Conservation (phyloP, 2,329 filamentous ascomycete species). For the Colletotrichum sp. region DNA sequence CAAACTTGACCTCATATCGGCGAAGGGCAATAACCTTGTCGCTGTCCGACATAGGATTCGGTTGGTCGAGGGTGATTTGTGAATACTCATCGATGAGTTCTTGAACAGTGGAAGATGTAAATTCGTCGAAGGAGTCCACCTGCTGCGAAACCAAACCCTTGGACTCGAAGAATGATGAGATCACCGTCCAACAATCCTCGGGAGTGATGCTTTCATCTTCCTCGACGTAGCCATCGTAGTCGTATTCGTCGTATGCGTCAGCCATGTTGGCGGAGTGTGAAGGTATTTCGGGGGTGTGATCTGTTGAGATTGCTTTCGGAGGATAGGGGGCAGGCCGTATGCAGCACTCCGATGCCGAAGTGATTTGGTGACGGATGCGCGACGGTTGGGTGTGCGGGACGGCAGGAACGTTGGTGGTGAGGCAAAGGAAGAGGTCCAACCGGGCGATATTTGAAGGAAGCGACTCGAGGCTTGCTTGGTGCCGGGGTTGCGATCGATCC, state of each 20-base stretch:
- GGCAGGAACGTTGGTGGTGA: not conserved
- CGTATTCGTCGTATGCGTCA: constrained; percentile 62
- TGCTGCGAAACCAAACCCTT: constrained; percentile 98
- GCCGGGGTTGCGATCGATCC: constrained; percentile 8
- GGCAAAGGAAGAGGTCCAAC: not conserved
- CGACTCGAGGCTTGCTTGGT: not conserved
- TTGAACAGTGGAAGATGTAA: constrained; percentile 92
- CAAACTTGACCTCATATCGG: constrained; percentile 95
- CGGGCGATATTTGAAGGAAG: not conserved
- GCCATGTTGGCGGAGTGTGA: constrained; percentile 46
- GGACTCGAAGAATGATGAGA: constrained; percentile 93
- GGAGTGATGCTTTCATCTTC: constrained; percentile 82
- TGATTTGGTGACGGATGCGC: not conserved
- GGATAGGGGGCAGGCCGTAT: not conserved
- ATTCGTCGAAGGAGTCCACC: constrained; percentile 98
- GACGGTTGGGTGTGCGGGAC: not conserved
- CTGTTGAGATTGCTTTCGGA: not conserved
- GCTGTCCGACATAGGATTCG: constrained; percentile 76
- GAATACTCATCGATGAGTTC: constrained; percentile 93
- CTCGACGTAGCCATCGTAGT: constrained; percentile 71
- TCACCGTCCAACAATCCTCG: constrained; percentile 98
- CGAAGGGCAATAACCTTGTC: constrained; percentile 84
- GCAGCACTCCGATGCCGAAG: not conserved
- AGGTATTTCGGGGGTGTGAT: not conserved
- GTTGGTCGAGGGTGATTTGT: constrained; percentile 91